Percentiles rank a stretch among this genome's conserved stretches.
phyloP scores from a whole-genome alignment of 306 rosid species.

The Begonia loranthoides region DNA sequence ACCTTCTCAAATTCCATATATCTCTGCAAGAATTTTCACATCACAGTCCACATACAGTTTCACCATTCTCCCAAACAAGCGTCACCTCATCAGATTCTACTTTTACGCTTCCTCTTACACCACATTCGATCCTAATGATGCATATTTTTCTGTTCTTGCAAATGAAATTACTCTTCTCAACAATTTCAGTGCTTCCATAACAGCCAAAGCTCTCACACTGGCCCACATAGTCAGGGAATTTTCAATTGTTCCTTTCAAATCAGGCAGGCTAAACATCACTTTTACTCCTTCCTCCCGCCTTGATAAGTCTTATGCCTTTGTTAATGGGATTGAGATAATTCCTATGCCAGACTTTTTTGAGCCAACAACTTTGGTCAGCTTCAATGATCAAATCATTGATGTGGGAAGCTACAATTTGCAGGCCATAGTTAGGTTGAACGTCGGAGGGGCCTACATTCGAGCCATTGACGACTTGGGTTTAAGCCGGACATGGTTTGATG shows the following conservation, averaged over 20 bases:
- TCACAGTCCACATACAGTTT: conserved; percentile 23
- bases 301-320: conserved; percentile 20
- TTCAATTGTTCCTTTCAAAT: conserved; percentile 9
- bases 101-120: conserved; percentile 31
- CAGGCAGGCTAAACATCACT: conserved; percentile 15
- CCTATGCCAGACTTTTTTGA: conserved; percentile 16
- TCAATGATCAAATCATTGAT: conserved; percentile 10
- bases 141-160: conserved; percentile 21
- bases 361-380: conserved; percentile 11
- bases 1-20: conserved; percentile 24
- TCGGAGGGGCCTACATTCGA: conserved; percentile 27
- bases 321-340: conserved; percentile 31
- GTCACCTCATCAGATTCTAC: conserved; percentile 30
- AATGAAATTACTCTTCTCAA: conserved; percentile 19
- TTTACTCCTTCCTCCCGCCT: too few species aligned
- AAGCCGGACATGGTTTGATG: conserved; percentile 33
- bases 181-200: conserved; percentile 29
- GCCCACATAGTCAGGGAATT: conserved; percentile 25
- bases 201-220: conserved; percentile 28
- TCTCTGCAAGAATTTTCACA: conserved; percentile 28
- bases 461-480: conserved; percentile 28
- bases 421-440: conserved; percentile 27
- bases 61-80: conserved; percentile 10
- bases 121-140: conserved; percentile 14
- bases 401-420: conserved; percentile 12